Conservation (phyloP, 2,329 filamentous ascomycete species). For the Gyromitra esculenta region DNA sequence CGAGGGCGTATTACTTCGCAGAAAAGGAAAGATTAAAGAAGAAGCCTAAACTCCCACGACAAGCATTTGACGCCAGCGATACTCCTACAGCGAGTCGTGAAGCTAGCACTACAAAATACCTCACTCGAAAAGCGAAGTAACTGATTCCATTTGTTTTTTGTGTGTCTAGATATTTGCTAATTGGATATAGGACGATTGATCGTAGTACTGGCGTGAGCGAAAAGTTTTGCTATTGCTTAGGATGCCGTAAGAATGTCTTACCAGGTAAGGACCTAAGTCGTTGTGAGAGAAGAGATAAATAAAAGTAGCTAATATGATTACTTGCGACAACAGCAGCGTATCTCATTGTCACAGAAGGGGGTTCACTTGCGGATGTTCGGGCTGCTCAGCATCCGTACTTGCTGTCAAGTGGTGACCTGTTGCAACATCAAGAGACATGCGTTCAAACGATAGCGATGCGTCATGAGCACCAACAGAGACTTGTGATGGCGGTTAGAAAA, state of each 20-base stretch:
- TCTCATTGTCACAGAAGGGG: conserved; percentile 13
- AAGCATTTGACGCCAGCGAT: conserved; percentile 21
- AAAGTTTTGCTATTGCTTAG: conserved; percentile 32
- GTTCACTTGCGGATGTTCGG: conserved; percentile 14
- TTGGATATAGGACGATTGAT: conserved; percentile 9
- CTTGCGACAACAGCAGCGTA: conserved; percentile 6
- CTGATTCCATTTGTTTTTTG: not conserved
- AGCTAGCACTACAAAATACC: conserved; percentile 8
- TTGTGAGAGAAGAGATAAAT: not conserved
- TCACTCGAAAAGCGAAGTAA: conserved; percentile 25
- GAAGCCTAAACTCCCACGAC: conserved; percentile 29
- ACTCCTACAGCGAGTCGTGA: conserved; percentile 23
- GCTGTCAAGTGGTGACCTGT: conserved; percentile 12
- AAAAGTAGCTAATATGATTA: conserved; percentile 1
- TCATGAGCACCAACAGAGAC: not conserved
- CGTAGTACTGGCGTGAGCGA: conserved; percentile 21
- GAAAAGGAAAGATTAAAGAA: conserved; percentile 24
- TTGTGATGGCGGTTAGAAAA: conserved; percentile 12
- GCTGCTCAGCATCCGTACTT: conserved; percentile 31
- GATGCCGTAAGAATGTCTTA: conserved; percentile 17
- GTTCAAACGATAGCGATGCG: not conserved
- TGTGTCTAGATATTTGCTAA: not conserved
- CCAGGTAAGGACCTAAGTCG: conserved; percentile 1
- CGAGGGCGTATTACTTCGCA: not conserved
- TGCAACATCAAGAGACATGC: conserved; percentile 18